These are phyloP conservation scores for Ceratocystis harringtonii DNA, from an alignment of 2,329 filamentous ascomycete species.

Conservation along the genomic window DNA sequence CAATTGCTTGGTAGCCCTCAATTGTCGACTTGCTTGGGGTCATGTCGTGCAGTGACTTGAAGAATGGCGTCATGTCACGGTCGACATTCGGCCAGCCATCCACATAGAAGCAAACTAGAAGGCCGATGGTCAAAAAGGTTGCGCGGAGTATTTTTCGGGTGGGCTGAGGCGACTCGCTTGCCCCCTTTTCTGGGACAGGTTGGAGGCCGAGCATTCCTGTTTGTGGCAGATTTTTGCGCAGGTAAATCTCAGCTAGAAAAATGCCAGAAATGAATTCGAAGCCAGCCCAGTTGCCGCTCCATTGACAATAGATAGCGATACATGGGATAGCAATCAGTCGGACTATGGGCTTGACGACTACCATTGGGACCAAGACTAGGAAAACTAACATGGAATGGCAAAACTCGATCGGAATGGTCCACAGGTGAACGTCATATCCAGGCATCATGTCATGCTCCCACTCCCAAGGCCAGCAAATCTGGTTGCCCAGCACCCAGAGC, in stretches of 20 bases:
- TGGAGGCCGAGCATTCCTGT: slow-evolving; percentile 9
- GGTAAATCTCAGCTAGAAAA: slow-evolving; percentile 39
- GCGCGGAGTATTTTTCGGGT: not conserved
- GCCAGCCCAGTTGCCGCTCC: slow-evolving; percentile 16
- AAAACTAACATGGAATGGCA: slow-evolving; percentile 44
- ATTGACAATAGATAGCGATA: slow-evolving; percentile 29
- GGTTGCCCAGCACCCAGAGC: slow-evolving; percentile 24
- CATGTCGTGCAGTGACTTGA: slow-evolving; percentile 35
- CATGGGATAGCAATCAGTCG: slow-evolving; percentile 30
- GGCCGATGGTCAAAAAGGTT: slow-evolving; percentile 8
- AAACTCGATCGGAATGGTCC: slow-evolving; percentile 49
- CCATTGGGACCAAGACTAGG: slow-evolving; percentile 35
- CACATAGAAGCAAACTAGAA: slow-evolving; percentile 24
- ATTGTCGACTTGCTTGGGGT: slow-evolving; percentile 35
- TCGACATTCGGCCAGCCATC: slow-evolving; percentile 16
- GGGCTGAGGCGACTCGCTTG: not conserved
- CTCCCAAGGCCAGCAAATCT: slow-evolving; percentile 20
- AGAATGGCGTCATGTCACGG: slow-evolving; percentile 16
- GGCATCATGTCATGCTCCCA: slow-evolving; percentile 15
- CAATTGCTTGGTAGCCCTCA: slow-evolving; percentile 30
- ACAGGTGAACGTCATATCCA: slow-evolving; percentile 41
- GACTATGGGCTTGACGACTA: slow-evolving; percentile 30
- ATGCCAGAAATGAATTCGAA: slow-evolving; percentile 36
- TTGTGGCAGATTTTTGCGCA: slow-evolving; percentile 24
- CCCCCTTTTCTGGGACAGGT: not conserved